phyloP scores from a whole-genome alignment of 495 filamentous ascomycete species.

The Podospora conica region DNA sequence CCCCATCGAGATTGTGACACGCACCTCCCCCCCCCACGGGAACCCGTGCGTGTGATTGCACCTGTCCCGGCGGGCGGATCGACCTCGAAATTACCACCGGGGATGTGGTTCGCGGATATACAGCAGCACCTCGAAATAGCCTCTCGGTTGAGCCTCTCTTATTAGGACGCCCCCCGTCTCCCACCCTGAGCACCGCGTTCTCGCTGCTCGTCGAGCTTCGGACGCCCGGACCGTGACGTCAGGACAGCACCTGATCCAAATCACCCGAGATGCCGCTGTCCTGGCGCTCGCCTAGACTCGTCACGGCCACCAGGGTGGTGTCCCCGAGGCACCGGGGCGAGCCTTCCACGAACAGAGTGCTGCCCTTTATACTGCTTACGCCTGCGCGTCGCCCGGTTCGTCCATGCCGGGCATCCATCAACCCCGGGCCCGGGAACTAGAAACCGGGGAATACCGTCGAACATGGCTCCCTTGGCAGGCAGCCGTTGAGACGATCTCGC shows the following conservation, averaged over 20 bases:
- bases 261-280: constrained; percentile 15
- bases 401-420: neutral
- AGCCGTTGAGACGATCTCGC: neutral
- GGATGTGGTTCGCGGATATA: neutral
- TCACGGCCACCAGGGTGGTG: neutral
- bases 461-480: neutral
- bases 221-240: constrained; percentile 16
- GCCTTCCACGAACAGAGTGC: neutral
- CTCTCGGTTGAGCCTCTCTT: neutral
- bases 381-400: neutral
- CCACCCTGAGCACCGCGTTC: neutral
- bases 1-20: neutral
- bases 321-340: neutral
- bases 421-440: neutral
- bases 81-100: neutral
- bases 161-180: neutral
- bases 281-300: neutral
- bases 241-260: constrained; percentile 11
- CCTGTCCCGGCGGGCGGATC: neutral
- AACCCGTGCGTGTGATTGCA: neutral
- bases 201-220: neutral
- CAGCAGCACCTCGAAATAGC: neutral
- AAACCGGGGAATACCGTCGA: neutral
- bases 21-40: neutral
- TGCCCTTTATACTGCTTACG: neutral